Percentiles rank a stretch among this genome's conserved stretches.
Conservation (phyloP, 2,329 filamentous ascomycete genomes). For the Colletotrichum sp. region DNA sequence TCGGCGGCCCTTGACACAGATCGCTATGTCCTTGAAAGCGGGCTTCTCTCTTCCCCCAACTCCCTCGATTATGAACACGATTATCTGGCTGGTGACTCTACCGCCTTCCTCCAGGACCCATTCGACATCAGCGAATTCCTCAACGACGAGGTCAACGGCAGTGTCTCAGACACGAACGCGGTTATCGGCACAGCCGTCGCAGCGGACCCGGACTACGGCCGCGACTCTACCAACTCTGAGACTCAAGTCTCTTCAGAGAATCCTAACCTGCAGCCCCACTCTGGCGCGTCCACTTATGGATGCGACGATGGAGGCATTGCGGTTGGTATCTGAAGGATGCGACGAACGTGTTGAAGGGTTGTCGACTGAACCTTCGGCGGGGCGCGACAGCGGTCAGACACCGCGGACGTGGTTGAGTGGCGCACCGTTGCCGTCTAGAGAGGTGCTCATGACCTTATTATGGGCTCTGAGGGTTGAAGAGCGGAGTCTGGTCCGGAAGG, state of each 20-base stretch:
- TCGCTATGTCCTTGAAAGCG: constrained; percentile 78
- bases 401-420: constrained; percentile 41
- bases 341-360: constrained; percentile 49
- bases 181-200: constrained; percentile 53
- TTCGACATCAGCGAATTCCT: constrained; percentile 62
- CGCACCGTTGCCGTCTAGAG: constrained; percentile 48
- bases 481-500: constrained; percentile 32
- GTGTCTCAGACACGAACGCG: constrained; percentile 53
- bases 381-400: constrained; percentile 40
- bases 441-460: constrained; percentile 52
- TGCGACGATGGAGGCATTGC: constrained; percentile 77
- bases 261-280: constrained; percentile 75
- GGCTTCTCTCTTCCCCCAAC: constrained; percentile 77
- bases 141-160: constrained; percentile 52
- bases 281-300: constrained; percentile 76
- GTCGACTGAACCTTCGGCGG: constrained; percentile 35
- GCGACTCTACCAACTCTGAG: constrained; percentile 62
- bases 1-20: constrained; percentile 73
- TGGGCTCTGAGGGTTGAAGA: constrained; percentile 52
- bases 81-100: constrained; percentile 68
- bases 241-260: constrained; percentile 66
- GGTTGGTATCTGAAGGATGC: constrained; percentile 68
- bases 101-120: constrained; percentile 48
- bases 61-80: constrained; percentile 69
- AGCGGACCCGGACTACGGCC: constrained; percentile 57